Evolutionary conservation across 306 rosid genomes (phyloP).

Genomic region (Malus sieversii): DNA sequence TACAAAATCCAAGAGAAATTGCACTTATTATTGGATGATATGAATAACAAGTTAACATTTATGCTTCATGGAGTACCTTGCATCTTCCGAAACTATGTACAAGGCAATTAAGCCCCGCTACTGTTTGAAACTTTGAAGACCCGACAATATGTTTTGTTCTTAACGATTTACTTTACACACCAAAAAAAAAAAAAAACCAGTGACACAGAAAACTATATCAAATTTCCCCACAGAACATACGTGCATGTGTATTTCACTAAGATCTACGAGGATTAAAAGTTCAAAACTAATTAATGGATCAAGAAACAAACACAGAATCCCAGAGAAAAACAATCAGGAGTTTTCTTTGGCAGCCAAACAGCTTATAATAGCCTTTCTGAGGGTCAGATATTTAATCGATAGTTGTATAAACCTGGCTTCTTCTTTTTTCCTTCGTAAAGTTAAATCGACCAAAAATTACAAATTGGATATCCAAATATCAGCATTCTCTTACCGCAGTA

Average conservation of each 20-base stretch:
- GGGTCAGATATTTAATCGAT: not conserved
- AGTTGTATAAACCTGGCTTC: not conserved
- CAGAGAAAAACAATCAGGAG: not conserved
- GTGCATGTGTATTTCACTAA: not conserved
- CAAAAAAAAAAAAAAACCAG: too few species aligned
- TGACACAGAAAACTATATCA: not conserved
- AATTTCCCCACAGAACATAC: not conserved
- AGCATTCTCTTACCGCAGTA: conserved; percentile 55
- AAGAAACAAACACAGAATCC: not conserved
- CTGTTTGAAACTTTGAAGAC: not conserved
- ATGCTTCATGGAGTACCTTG: not conserved
- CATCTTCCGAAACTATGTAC: not conserved
- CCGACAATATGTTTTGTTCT: not conserved
- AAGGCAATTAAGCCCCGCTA: not conserved
- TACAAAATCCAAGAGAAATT: conserved; percentile 24
- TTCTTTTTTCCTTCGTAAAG: too few species aligned
- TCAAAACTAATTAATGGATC: not conserved
- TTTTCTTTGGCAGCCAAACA: not conserved
- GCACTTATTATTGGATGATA: not conserved
- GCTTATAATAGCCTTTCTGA: not conserved
- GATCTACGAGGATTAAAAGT: not conserved
- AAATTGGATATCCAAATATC: not conserved
- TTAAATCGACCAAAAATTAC: not conserved
- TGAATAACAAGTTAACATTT: not conserved
- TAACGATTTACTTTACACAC: not conserved